Base-by-base conservation (phyloP, 73 alveolate species). In the Paramecium biaurelia region DNA sequence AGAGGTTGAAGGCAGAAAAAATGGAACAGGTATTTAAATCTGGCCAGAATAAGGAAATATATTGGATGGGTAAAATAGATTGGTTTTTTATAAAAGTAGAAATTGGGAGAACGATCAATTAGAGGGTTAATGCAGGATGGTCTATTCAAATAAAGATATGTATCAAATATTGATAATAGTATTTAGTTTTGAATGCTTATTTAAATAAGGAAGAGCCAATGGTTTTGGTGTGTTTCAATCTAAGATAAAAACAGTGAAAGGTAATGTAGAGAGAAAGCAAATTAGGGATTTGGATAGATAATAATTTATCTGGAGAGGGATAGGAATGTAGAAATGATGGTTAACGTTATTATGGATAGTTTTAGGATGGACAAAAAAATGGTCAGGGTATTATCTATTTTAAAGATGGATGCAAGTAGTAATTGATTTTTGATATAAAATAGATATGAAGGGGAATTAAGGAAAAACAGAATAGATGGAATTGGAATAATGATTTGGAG, bases 361-460 rank as follows among this genome's bases (percentile, higher is more conserved):
- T 18, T 21, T 11, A 79, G 56, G 41, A 79, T 41, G 90, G 90
- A 9, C 8, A 43, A 79, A 79, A 79, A 21, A 8, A 43, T 14
- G 76, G 76, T 20, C 0, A 42, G 7, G 70, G 76, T 6, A 20
- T 41, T 20, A 20, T 79, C 30, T 79, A 79, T 21, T 79, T 42
- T 45, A 79, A 79, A 24, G 74, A 79, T 79, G 70, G 76, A 18
- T 20, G 56, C 53, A 43, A 79, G 90, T 79, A 43, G 0, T 2
- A 6, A 1, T 21, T 79, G 30, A 7, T n/a, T 15, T 1, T 0
- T 45, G 35, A 9, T 7, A 41, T 7, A n/a, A 30, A 76, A 23
- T 35, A 79, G 90, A 45, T 79, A 43, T 45, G 90, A 79, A 79
- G 90, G 90, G 8, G 43, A n/a, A 42, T 11, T 79, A 20, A 45